Percentiles rank a stretch among this genome's conserved stretches.
Evolutionary conservation across 352 stramenopile species (phyloP).

Genomic region (Phytopythium sindhum): DNA sequence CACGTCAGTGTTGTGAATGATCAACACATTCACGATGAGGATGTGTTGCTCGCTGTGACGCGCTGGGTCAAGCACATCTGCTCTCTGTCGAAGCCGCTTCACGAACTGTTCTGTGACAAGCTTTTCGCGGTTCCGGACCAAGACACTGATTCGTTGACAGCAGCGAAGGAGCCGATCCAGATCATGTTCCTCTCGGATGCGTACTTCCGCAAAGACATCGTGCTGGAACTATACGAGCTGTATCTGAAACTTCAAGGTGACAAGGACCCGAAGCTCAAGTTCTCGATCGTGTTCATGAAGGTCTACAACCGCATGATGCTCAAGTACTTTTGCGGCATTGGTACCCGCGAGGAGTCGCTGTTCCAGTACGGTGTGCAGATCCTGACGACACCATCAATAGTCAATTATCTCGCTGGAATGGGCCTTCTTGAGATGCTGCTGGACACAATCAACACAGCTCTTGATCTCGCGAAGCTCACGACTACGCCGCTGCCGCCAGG

Average conservation of each 20-base stretch:
- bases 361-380: constrained; percentile 93
- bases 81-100: constrained; percentile 52
- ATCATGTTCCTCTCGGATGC: constrained; percentile 93
- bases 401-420: constrained; percentile 53
- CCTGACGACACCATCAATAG: constrained; percentile 90
- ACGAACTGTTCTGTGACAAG: constrained; percentile 67
- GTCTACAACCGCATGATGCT: constrained; percentile 85
- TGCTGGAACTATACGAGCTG: constrained; percentile 89
- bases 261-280: constrained; percentile 93
- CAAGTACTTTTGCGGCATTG: constrained; percentile 89
- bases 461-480: constrained; percentile 63
- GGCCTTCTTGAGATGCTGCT: constrained; percentile 74
- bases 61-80: constrained; percentile 75
- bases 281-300: constrained; percentile 84
- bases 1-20: constrained; percentile 81
- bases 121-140: constrained; percentile 41
- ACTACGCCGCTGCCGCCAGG: constrained; percentile 14
- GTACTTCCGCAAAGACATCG: constrained; percentile 93
- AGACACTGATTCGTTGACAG: constrained; percentile 7
- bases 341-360: constrained; percentile 86
- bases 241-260: constrained; percentile 95
- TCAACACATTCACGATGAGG: constrained; percentile 66
- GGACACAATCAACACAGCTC: constrained; percentile 68
- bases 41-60: constrained; percentile 57
- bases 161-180: constrained; percentile 68